A percentile compares a stretch with the other conserved stretches of the same genome.
Conservation (phyloP, 768 basidiomycete genomes). For the Psilocybe cyanescens region DNA sequence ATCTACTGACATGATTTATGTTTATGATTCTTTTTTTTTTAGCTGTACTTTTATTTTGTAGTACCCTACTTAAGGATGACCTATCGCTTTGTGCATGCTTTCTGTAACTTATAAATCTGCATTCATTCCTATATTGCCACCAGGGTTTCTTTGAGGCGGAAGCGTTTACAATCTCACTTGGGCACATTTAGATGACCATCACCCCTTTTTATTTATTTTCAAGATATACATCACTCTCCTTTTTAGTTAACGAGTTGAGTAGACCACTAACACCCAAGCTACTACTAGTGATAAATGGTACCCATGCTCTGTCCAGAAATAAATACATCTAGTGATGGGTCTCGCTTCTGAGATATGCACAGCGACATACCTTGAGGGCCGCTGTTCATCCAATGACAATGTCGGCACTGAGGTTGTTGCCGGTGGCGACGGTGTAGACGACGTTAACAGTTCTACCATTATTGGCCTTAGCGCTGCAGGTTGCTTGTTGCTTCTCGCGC, state of each 20-base stretch:
- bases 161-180: no score
- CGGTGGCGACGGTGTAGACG: constrained; percentile 9
- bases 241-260: no score
- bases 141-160: not conserved
- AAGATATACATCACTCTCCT: no score
- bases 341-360: no score
- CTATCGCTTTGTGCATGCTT: constrained; percentile 4
- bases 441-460: constrained; percentile 10
- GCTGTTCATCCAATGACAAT: constrained; percentile 11
- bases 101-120: constrained; percentile 3
- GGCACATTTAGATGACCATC: no score
- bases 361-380: no score
- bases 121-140: not conserved
- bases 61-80: constrained; percentile 3
- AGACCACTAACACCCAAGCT: no score
- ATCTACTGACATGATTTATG: not conserved
- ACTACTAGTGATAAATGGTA: no score
- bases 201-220: no score
- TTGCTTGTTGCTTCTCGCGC: constrained; percentile 6
- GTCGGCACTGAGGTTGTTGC: constrained; percentile 12
- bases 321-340: no score
- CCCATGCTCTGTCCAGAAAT: no score
- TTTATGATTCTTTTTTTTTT: constrained; percentile 5
- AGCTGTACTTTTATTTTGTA: constrained; percentile 1
- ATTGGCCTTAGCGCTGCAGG: constrained; percentile 3